These are phyloP conservation scores for Lactifluus volemus DNA, from an alignment of 768 basidiomycete genomes.

Conservation along the genomic window DNA sequence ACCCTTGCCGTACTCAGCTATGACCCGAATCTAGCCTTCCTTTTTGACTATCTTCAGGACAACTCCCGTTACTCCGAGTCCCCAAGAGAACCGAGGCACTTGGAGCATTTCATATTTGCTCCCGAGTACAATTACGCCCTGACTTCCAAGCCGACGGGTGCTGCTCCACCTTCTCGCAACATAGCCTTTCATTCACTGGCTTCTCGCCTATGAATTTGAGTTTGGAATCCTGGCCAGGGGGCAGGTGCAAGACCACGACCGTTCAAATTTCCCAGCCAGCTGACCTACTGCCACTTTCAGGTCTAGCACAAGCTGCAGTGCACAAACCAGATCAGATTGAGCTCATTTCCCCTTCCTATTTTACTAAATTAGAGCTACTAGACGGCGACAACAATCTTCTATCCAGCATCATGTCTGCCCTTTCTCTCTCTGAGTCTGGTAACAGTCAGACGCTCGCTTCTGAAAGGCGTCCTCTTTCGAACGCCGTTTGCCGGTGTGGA, in stretches of 20 bases:
- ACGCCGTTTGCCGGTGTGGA: no score
- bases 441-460: conserved; percentile 25
- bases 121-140: conserved; percentile 32
- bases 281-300: conserved; percentile 24
- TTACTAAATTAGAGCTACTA: neutral
- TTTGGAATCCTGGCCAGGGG: conserved; percentile 47
- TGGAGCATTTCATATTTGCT: conserved; percentile 56
- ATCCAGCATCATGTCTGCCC: conserved; percentile 20
- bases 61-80: conserved; percentile 27
- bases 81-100: conserved; percentile 28
- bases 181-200: conserved; percentile 47
- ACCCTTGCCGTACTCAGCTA: conserved; percentile 25
- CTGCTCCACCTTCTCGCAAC: conserved; percentile 38
- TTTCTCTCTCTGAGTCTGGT: neutral
- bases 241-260: conserved; percentile 34
- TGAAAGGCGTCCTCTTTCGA: conserved; percentile 24
- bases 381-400: neutral
- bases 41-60: conserved; percentile 38
- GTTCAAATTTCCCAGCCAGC: neutral
- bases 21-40: conserved; percentile 48
- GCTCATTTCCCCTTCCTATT: conserved; percentile 26
- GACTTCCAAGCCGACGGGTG: conserved; percentile 12
- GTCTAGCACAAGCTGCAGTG: conserved; percentile 47
- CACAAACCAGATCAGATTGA: conserved; percentile 32
- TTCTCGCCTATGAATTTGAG: conserved; percentile 53